Evolutionary conservation across 768 basidiomycete species (phyloP).

Genomic region (Mycena metata): DNA sequence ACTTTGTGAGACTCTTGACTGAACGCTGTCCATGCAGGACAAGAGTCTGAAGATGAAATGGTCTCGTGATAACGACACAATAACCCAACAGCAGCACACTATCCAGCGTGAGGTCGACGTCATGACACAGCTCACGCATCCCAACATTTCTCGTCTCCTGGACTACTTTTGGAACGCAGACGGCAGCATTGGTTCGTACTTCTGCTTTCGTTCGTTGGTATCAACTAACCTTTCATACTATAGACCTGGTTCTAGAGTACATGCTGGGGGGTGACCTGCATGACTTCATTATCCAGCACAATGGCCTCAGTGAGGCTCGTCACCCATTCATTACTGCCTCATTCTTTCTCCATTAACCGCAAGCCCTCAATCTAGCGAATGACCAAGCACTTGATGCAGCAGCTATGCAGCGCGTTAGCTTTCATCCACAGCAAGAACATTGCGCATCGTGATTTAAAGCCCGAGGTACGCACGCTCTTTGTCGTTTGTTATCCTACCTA

Average conservation of each 20-base stretch:
- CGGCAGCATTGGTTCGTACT: constrained; percentile 66
- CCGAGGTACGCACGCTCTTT: constrained; percentile 65
- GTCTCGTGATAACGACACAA: background rate
- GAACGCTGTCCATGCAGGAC: constrained; percentile 54
- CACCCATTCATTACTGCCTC: background rate
- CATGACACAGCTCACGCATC: constrained; percentile 81
- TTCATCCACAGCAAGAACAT: constrained; percentile 83
- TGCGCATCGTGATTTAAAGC: constrained; percentile 94
- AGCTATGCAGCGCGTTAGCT: constrained; percentile 85
- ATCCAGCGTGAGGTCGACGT: constrained; percentile 67
- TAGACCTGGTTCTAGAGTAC: constrained; percentile 87
- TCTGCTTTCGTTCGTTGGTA: background rate
- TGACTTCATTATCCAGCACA: constrained; percentile 75
- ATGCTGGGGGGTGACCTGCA: constrained; percentile 92
- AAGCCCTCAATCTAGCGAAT: constrained; percentile 43
- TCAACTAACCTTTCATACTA: constrained; percentile 36
- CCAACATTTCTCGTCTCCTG: constrained; percentile 84
- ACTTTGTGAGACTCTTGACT: constrained; percentile 35
- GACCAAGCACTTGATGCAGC: constrained; percentile 78
- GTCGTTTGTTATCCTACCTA: constrained; percentile 9
- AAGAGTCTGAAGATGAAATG: constrained; percentile 57
- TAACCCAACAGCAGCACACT: background rate
- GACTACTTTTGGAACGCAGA: constrained; percentile 81
- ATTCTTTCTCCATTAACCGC: constrained; percentile 11
- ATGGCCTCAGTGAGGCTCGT: constrained; percentile 69